These are phyloP conservation scores for Cercospora berteroae DNA, from an alignment of 2,329 filamentous ascomycete species.

Conservation along the genomic window DNA sequence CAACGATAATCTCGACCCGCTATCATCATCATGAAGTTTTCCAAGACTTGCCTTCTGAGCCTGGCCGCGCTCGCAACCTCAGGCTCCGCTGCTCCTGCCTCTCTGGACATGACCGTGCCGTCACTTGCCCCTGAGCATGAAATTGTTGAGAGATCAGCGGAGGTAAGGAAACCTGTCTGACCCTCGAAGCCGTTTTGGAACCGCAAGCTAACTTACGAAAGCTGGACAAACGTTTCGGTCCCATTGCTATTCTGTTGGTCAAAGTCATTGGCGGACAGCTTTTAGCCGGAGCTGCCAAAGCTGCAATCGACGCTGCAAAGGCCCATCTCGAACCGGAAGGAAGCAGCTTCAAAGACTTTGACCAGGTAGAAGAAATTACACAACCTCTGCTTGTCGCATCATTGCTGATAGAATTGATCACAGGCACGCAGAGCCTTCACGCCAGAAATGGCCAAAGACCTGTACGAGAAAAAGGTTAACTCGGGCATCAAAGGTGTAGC, in stretches of 20 bases:
- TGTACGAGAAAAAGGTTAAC: not conserved
- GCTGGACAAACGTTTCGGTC: not conserved
- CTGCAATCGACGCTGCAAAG: not conserved
- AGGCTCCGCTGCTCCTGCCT: not conserved
- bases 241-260: not conserved
- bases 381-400: not conserved
- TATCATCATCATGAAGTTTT: not conserved
- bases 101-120: not conserved
- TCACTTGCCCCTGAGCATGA: not conserved
- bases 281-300: not conserved
- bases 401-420: not conserved
- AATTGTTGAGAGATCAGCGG: not conserved
- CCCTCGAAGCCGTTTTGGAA: too few relatives aligned
- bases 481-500: not conserved
- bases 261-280: constrained; percentile 8
- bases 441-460: constrained; percentile 7
- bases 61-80: not conserved
- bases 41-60: not conserved
- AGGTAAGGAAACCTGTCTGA: not conserved
- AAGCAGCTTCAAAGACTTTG: not conserved
- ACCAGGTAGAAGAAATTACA: not conserved
- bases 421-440: not conserved
- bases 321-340: not conserved
- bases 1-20: not conserved
- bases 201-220: not conserved